Conservation (phyloP, 1,284 basidiomycete genomes). For the Hortiboletus rubellus region DNA sequence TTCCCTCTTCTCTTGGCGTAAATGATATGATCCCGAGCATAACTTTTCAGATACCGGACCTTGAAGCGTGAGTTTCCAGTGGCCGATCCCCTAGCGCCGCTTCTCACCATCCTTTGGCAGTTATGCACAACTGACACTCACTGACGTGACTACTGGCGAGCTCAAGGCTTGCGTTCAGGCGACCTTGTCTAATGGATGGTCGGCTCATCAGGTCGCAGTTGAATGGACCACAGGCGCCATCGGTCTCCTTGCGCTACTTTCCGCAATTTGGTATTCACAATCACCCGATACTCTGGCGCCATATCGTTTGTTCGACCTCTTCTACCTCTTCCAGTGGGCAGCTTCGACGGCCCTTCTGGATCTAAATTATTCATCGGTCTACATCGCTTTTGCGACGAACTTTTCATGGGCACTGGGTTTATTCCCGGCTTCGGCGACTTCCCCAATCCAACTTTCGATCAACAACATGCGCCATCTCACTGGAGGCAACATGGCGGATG, state of each 20-base stretch:
- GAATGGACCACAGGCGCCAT: slow-evolving; percentile 77
- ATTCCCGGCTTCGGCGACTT: slow-evolving; percentile 57
- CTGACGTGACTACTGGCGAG: slow-evolving; percentile 63
- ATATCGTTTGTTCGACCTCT: slow-evolving; percentile 75
- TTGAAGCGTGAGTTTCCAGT: slow-evolving; percentile 63
- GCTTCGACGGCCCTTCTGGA: slow-evolving; percentile 75
- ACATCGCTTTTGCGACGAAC: slow-evolving; percentile 79
- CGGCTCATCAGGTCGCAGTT: slow-evolving; percentile 72
- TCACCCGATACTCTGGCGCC: slow-evolving; percentile 50
- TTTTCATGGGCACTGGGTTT: slow-evolving; percentile 90
- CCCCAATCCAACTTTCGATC: slow-evolving; percentile 76
- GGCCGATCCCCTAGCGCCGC: neutral
- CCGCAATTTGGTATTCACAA: slow-evolving; percentile 67
- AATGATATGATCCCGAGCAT: slow-evolving; percentile 68
- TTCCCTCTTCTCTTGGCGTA: slow-evolving; percentile 63
- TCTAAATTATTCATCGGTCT: slow-evolving; percentile 86
- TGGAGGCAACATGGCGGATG: slow-evolving; percentile 70
- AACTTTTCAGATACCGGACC: slow-evolving; percentile 86
- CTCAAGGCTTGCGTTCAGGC: slow-evolving; percentile 89
- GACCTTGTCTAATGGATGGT: slow-evolving; percentile 90
- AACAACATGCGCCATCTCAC: slow-evolving; percentile 79
- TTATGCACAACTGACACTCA: slow-evolving; percentile 79
- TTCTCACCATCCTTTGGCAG: slow-evolving; percentile 17
- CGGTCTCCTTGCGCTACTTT: slow-evolving; percentile 65
- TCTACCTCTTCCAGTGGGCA: slow-evolving; percentile 82